These are phyloP conservation scores for Paraleonurus japonicus DNA, from an alignment of 257 asterid genomes.

Conservation along the genomic window DNA sequence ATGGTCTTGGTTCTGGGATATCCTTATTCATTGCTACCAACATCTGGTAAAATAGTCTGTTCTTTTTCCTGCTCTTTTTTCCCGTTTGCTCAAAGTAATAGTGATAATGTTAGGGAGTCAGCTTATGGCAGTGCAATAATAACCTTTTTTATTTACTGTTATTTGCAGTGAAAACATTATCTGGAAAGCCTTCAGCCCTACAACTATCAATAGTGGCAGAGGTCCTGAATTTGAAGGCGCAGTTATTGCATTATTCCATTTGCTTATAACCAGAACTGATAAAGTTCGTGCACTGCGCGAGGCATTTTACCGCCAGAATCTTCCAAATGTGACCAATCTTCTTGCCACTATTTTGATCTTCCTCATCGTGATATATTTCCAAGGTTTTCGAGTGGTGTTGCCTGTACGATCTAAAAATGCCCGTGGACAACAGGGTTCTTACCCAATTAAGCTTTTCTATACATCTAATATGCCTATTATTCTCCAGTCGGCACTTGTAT, in stretches of 20 bases:
- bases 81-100: neutral
- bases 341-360: slow-evolving; percentile 69
- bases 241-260: slow-evolving; percentile 61
- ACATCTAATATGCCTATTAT: slow-evolving; percentile 80
- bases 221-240: slow-evolving; percentile 83
- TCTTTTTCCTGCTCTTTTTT: neutral
- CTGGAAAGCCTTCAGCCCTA: slow-evolving; percentile 77
- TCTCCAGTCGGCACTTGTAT: slow-evolving; percentile 71
- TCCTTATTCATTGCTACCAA: slow-evolving; percentile 70
- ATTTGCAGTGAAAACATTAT: slow-evolving; percentile 62
- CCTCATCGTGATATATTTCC: slow-evolving; percentile 64
- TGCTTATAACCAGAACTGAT: slow-evolving; percentile 57
- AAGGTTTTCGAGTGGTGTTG: slow-evolving; percentile 74
- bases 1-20: slow-evolving; percentile 72
- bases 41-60: slow-evolving; percentile 48
- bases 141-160: neutral
- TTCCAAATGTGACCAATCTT: slow-evolving; percentile 68
- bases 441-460: slow-evolving; percentile 70
- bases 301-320: slow-evolving; percentile 75
- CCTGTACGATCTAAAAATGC: slow-evolving; percentile 65
- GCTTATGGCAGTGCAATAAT: slow-evolving; percentile 11
- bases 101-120: neutral
- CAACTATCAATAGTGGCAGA: slow-evolving; percentile 62
- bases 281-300: slow-evolving; percentile 68
- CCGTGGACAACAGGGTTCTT: slow-evolving; percentile 71